These are phyloP conservation scores for Acacia crassicarpa DNA, from an alignment of 306 rosid genomes.

Conservation along the genomic window DNA sequence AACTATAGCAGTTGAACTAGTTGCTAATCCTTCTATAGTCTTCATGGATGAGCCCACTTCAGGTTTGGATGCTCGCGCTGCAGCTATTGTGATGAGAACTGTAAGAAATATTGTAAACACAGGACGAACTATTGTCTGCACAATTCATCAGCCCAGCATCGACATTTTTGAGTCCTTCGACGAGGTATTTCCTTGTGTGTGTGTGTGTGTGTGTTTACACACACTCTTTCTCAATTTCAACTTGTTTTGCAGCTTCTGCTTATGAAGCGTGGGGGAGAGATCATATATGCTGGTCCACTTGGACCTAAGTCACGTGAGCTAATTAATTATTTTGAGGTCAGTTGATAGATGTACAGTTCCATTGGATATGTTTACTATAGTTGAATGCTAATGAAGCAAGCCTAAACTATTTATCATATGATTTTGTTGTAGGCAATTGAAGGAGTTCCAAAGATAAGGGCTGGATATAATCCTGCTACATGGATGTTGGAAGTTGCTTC, in stretches of 20 bases:
- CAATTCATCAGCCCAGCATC: conserved; percentile 94
- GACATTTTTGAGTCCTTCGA: conserved; percentile 89
- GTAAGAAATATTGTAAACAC: conserved; percentile 85
- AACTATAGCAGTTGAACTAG: conserved; percentile 83
- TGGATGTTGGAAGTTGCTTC: conserved; percentile 89
- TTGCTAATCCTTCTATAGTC: conserved; percentile 79
- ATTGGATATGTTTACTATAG: background rate
- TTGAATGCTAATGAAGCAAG: conserved; percentile 19
- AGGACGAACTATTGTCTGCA: conserved; percentile 84
- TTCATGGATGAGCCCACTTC: conserved; percentile 97
- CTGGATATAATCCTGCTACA: conserved; percentile 77
- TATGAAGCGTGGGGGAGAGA: conserved; percentile 98
- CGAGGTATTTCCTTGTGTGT: conserved; percentile 52
- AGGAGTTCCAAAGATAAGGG: conserved; percentile 63
- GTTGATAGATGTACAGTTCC: conserved; percentile 31
- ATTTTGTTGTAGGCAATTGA: conserved; percentile 62
- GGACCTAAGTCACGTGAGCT: conserved; percentile 88
- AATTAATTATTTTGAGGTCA: conserved; percentile 86
- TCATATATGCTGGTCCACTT: conserved; percentile 97
- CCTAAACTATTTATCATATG: conserved; percentile 26
- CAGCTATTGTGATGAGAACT: conserved; percentile 88
- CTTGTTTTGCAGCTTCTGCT: conserved; percentile 71
- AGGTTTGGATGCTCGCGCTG: conserved; percentile 85
- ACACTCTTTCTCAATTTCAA: conserved; percentile 17
- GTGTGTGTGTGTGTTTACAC: background rate